Evolutionary conservation across 2,329 filamentous ascomycete genomes (phyloP), one percentile per base, ranked within the genome.

Genomic region (Metarhizium rileyi): DNA sequence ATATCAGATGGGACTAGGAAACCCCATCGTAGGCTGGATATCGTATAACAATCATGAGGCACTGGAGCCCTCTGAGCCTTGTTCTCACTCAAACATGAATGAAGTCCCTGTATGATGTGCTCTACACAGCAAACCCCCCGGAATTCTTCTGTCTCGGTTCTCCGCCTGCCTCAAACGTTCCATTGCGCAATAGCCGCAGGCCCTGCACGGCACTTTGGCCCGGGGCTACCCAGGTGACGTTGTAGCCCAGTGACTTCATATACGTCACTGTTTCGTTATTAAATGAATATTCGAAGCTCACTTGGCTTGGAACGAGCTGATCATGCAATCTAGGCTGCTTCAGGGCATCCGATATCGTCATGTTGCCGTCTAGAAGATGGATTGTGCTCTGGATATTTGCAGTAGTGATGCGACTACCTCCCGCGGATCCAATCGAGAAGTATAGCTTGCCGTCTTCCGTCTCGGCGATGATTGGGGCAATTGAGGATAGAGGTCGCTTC

Each of bases 341-440:
- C 1, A 95, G 67, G 0, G 88, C 84, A 45, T 86, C 72, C 0
- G 71, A 64, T 0, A 81, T 71, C 0, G 74, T 81, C 69, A 88
- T 69, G 3, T 67, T 67, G 33, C 78, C 76, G 56, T 94, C 88
- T 0, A 96, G 69, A 0, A 90, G 76, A 57, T 90, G 77, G 60
- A 87, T 81, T 4, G 90, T 70, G 50, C 83, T 84, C 65, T 93
- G 88, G n/a, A 90, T 76, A 0, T 85, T 91, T 0, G 87, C 72
- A 0, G 88, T 94, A 59, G 89, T 91, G 64, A 95, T 95, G 3
- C 87, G 76, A 40, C 83, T 88, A 0, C 90, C 90, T 1, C 90
- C 90, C 0, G 90, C 89, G 0, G 87, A 81, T 3, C 89, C 89
- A 0, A 86, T 80, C 18, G 84, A 74, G 52, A 90, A 78, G 61